Conservation (phyloP, 1,139 yeast species). For the Pichia sp. region DNA sequence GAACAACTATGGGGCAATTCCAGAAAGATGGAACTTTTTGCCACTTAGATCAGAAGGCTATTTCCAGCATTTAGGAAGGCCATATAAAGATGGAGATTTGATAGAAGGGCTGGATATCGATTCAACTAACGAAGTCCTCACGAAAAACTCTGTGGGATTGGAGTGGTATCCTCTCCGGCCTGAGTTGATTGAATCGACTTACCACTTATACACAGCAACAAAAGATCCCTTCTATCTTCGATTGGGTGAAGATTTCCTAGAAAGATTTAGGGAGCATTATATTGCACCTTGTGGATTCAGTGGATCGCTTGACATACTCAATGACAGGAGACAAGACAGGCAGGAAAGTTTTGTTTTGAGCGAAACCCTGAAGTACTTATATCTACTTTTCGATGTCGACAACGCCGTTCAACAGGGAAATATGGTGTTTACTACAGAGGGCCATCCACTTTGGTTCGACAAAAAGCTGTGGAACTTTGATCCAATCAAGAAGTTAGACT, state of each 20-base stretch:
- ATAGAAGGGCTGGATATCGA: conserved; percentile 20
- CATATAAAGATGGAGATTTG: conserved; percentile 20
- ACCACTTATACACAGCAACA: conserved; percentile 78
- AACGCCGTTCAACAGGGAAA: conserved; percentile 35
- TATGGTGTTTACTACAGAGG: conserved; percentile 85
- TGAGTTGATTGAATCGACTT: conserved; percentile 85
- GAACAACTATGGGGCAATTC: conserved; percentile 75
- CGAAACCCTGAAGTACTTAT: conserved; percentile 82
- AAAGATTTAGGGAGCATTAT: conserved; percentile 49
- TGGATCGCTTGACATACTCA: conserved; percentile 67
- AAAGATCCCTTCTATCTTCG: conserved; percentile 77
- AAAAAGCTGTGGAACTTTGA: conserved; percentile 20
- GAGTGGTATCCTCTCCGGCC: conserved; percentile 95
- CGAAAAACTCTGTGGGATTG: conserved; percentile 41
- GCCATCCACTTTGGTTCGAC: conserved; percentile 79
- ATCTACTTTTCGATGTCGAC: conserved; percentile 65
- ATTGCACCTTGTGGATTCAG: conserved; percentile 72
- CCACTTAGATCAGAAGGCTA: conserved; percentile 21
- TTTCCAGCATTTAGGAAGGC: conserved; percentile 12
- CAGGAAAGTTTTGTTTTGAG: conserved; percentile 91
- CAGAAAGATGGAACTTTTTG: conserved; percentile 75
- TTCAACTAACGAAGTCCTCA: conserved; percentile 23
- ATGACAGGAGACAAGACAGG: conserved; percentile 62
- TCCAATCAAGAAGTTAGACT: neutral
- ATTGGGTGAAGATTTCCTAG: conserved; percentile 62